A percentile compares a stretch with the other conserved stretches of the same genome.
phyloP scores from a whole-genome alignment of 257 asterid genomes.

The Rauvolfia tetraphylla region DNA sequence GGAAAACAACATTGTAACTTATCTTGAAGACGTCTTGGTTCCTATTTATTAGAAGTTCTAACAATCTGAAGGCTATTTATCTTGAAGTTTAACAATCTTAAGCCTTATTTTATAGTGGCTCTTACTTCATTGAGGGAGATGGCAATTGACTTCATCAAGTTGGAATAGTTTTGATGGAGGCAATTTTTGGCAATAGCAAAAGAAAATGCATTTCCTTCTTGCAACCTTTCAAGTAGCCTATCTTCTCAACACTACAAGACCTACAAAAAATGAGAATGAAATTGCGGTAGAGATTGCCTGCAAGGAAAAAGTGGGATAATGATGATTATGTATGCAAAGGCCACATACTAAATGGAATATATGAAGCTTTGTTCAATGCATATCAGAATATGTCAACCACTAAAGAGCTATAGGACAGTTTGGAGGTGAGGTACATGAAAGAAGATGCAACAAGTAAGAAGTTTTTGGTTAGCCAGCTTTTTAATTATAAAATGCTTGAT shows the following conservation, averaged over 20 bases:
- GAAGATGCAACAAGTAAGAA: not conserved
- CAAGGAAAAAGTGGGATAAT: not conserved
- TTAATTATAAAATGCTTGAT: not conserved
- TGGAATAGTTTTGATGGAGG: not conserved
- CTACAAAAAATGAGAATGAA: not conserved
- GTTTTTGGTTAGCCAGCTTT: not conserved
- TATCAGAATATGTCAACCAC: slow-evolving; percentile 1
- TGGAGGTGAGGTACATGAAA: not conserved
- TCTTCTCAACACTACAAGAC: not conserved
- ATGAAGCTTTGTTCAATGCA: not conserved
- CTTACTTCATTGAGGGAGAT: not conserved
- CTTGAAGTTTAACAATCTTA: no score
- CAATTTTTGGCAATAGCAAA: not conserved
- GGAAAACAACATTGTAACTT: no score
- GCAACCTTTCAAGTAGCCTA: not conserved
- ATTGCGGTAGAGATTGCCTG: not conserved
- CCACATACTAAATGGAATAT: not conserved
- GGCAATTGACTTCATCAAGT: not conserved
- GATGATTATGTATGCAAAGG: not conserved
- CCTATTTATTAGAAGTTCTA: no score
- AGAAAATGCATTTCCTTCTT: no score
- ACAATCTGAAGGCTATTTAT: no score
- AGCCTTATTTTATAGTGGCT: no score
- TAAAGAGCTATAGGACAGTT: not conserved
- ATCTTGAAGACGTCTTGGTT: no score